Conservation (phyloP, 306 rosid genomes). For the Castanospermum australe region DNA sequence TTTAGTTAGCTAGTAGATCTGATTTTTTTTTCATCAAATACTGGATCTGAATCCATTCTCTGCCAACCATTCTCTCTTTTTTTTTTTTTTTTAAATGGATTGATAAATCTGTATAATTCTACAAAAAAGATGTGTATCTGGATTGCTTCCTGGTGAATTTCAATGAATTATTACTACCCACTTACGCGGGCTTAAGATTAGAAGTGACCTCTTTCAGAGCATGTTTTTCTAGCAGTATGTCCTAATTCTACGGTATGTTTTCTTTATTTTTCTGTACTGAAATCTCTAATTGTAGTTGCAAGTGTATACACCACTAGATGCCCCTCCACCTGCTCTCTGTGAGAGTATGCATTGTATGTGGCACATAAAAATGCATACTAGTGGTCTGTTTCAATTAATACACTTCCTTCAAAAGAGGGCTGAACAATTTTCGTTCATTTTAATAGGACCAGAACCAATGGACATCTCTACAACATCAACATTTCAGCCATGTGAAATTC, state of each 20-base stretch:
- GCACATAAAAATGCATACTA: not conserved
- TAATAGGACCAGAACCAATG: constrained; percentile 73
- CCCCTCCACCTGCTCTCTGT: not conserved
- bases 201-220: not conserved
- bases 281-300: not conserved
- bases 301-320: not conserved
- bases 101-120: not conserved
- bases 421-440: constrained; percentile 23
- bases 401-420: constrained; percentile 15
- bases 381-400: constrained; percentile 1
- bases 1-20: not conserved
- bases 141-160: not conserved
- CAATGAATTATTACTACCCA: not conserved
- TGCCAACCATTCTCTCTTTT: not conserved
- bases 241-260: not conserved
- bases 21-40: not conserved
- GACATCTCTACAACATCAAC: constrained; percentile 61
- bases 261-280: not conserved
- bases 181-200: not conserved
- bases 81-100: not conserved
- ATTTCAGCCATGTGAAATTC: constrained; percentile 66
- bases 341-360: not conserved
- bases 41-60: not conserved
- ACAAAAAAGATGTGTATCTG: not conserved
- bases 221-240: not conserved